Conservation (phyloP, 2,329 filamentous ascomycete genomes). For the Teratosphaeria destructans region DNA sequence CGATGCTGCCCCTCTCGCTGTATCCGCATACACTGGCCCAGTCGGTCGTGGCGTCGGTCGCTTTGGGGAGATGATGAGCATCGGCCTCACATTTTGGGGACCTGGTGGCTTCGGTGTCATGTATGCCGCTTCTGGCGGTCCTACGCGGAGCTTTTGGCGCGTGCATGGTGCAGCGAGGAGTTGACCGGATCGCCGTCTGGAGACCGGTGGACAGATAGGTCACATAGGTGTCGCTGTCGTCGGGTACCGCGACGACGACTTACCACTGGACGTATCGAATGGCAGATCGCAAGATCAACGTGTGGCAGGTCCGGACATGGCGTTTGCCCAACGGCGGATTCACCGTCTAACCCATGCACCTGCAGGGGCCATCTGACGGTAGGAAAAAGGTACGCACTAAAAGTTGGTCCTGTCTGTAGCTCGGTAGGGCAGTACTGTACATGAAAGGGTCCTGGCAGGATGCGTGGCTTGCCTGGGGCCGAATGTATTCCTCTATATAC, state of each 20-base stretch:
- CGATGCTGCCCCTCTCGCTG: background rate
- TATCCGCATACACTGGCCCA: slow-evolving; percentile 1
- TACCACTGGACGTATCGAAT: background rate
- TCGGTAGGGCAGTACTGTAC: slow-evolving; percentile 3
- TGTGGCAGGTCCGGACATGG: background rate
- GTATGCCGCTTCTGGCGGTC: background rate
- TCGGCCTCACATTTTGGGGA: background rate
- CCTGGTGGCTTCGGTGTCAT: background rate
- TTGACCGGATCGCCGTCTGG: slow-evolving; percentile 1
- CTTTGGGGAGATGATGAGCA: background rate
- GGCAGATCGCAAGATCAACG: background rate
- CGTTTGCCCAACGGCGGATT: slow-evolving; percentile 1
- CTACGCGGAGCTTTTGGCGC: background rate
- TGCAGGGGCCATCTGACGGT: slow-evolving; percentile 4
- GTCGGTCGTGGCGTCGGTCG: background rate
- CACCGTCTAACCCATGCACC: slow-evolving; percentile 3
- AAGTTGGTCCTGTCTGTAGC: background rate
- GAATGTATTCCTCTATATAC: slow-evolving; percentile 19
- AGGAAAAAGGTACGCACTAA: slow-evolving; percentile 2
- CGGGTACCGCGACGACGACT: slow-evolving; percentile 1
- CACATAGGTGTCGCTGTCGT: background rate
- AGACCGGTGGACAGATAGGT: background rate
- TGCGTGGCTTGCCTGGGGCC: slow-evolving; percentile 11
- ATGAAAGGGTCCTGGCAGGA: slow-evolving; percentile 2
- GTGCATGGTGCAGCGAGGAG: background rate